These are phyloP conservation scores for Spinacia oleracea DNA, from an alignment of 179 eudicot genomes.

Conservation along the genomic window DNA sequence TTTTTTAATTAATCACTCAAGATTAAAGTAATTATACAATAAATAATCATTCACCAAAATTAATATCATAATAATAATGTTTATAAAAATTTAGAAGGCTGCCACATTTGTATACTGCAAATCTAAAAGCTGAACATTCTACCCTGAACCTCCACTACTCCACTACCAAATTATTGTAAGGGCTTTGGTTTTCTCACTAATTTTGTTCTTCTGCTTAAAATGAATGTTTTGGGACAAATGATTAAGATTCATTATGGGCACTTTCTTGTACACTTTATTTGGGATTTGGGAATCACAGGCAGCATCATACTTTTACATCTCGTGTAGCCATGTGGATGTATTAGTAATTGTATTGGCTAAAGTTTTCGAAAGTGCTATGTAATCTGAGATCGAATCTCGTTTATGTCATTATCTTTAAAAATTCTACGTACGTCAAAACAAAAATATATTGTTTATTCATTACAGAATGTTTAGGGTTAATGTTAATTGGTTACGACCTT, in stretches of 20 bases:
- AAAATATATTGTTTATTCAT: no score
- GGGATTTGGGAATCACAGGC: no score
- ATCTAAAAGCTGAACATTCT: constrained; percentile 8
- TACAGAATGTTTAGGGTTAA: no score
- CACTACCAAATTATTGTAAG: background rate
- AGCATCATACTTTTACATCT: no score
- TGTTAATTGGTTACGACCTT: no score
- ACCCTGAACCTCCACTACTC: background rate
- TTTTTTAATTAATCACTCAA: background rate
- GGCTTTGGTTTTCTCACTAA: background rate
- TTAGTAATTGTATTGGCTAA: no score
- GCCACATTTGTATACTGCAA: background rate
- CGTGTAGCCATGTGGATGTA: no score
- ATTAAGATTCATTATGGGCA: background rate
- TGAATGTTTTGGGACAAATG: background rate
- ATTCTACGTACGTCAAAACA: no score
- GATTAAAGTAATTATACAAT: constrained; percentile 1
- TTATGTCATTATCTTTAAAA: no score
- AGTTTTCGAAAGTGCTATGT: no score
- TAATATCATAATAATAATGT: no score
- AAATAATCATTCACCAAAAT: background rate
- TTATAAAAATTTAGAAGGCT: constrained; percentile 2
- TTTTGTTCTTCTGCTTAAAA: background rate
- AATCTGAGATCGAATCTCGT: no score
- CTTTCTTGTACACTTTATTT: background rate